phyloP scores from a whole-genome alignment of 306 rosid species.

The Inga laurina region DNA sequence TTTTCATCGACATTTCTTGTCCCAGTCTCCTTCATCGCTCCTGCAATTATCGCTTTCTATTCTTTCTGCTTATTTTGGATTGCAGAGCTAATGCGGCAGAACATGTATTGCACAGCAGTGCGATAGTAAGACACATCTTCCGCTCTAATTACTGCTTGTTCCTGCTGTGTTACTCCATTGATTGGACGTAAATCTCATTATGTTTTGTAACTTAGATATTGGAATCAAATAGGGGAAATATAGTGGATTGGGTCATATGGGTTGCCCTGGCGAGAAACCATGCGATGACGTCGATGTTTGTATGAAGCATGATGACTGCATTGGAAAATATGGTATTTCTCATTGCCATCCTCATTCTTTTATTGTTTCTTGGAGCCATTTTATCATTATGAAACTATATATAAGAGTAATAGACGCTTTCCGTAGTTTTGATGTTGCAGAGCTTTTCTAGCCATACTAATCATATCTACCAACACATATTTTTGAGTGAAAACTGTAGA shows the following conservation, averaged over 20 bases:
- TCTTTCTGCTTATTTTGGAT: not conserved
- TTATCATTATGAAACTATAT: not conserved
- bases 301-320: constrained; percentile 78
- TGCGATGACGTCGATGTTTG: constrained; percentile 92
- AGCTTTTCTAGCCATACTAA: not conserved
- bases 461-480: not conserved
- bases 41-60: not conserved
- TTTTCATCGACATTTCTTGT: not conserved
- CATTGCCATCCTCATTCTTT: not conserved
- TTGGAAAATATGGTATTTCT: constrained; percentile 53
- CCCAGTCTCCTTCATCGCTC: not conserved
- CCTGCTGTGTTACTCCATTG: not conserved
- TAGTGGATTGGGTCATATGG: constrained; percentile 85
- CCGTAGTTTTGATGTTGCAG: not conserved
- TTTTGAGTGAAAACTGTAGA: not conserved
- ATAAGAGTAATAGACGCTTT: not conserved
- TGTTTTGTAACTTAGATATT: constrained; percentile 42
- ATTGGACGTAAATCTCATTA: not conserved
- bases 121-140: constrained; percentile 51
- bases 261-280: constrained; percentile 85
- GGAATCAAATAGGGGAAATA: constrained; percentile 87
- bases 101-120: constrained; percentile 62
- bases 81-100: constrained; percentile 65
- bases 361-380: not conserved
- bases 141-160: not conserved